A percentile compares a stretch with the other conserved stretches of the same genome.
phyloP scores from a whole-genome alignment of 768 basidiomycete species.

The Suillus hirtellus region DNA sequence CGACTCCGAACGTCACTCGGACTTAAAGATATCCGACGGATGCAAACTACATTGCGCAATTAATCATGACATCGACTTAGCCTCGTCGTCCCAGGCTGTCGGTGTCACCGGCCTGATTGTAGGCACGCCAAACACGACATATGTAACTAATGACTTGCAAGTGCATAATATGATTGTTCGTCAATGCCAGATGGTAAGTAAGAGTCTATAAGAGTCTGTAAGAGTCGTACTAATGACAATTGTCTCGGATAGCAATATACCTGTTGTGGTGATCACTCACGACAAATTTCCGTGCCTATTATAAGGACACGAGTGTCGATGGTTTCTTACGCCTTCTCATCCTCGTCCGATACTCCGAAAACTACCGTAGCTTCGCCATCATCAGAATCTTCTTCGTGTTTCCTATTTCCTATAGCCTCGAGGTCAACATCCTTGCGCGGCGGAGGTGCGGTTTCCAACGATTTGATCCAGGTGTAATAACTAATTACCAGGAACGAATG shows the following conservation, averaged over 20 bases:
- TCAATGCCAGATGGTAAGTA: neutral
- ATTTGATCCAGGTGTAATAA: conserved; percentile 59
- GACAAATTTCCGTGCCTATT: neutral
- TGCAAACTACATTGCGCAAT: neutral
- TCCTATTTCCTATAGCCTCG: conserved; percentile 34
- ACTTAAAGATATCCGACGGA: neutral
- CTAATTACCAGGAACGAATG: conserved; percentile 34
- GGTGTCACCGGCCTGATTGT: neutral
- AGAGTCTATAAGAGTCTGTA: neutral
- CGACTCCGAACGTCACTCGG: neutral
- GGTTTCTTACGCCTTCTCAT: conserved; percentile 18
- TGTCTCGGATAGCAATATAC: neutral
- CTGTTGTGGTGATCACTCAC: neutral
- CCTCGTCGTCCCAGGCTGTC: neutral
- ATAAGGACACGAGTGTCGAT: neutral
- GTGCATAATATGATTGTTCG: neutral
- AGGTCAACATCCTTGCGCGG: conserved; percentile 38
- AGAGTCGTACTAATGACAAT: neutral
- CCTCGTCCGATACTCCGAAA: conserved; percentile 31
- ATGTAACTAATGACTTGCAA: neutral
- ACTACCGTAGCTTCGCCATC: conserved; percentile 20
- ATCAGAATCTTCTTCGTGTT: conserved; percentile 23
- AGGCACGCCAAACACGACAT: too few species aligned
- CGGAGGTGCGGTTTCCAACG: conserved; percentile 22
- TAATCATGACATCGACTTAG: neutral